A percentile compares a stretch with the other conserved stretches of the same genome.
phyloP scores from a whole-genome alignment of 2,329 filamentous ascomycete species.

The Alternaria sp. region DNA sequence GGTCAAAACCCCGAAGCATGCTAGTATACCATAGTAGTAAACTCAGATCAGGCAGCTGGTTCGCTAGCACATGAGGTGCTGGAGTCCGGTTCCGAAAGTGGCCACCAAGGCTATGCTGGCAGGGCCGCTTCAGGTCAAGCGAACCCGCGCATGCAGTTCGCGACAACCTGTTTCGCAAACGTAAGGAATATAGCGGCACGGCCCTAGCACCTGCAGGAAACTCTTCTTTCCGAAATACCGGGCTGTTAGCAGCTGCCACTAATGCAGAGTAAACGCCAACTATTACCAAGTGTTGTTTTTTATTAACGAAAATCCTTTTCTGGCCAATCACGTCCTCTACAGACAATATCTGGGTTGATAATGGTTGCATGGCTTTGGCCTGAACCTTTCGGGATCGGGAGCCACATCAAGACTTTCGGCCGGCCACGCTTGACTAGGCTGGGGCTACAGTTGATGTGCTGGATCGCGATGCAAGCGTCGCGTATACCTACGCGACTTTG shows the following conservation, averaged over 20 bases:
- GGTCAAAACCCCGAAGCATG: constrained; percentile 26
- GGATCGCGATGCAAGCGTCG: constrained; percentile 15
- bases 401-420: constrained; percentile 25
- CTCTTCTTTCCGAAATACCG: constrained; percentile 29
- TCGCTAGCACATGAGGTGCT: constrained; percentile 6
- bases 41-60: constrained; percentile 1
- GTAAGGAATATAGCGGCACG: constrained; percentile 20
- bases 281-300: constrained; percentile 20
- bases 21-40: constrained; percentile 3
- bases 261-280: constrained; percentile 31
- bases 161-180: constrained; percentile 15
- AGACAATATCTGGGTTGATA: constrained; percentile 24
- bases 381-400: constrained; percentile 21
- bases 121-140: constrained; percentile 23
- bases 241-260: constrained; percentile 31
- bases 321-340: constrained; percentile 21
- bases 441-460: constrained; percentile 24
- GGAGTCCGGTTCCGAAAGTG: not conserved
- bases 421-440: constrained; percentile 14
- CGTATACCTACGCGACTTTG: constrained; percentile 16
- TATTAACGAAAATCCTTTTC: constrained; percentile 24
- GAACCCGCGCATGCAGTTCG: constrained; percentile 22
- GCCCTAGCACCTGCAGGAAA: constrained; percentile 29
- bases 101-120: constrained; percentile 17
- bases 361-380: constrained; percentile 19